Evolutionary conservation across 2,329 filamentous ascomycete species (phyloP).

Genomic region (Fusarium tuaranense): DNA sequence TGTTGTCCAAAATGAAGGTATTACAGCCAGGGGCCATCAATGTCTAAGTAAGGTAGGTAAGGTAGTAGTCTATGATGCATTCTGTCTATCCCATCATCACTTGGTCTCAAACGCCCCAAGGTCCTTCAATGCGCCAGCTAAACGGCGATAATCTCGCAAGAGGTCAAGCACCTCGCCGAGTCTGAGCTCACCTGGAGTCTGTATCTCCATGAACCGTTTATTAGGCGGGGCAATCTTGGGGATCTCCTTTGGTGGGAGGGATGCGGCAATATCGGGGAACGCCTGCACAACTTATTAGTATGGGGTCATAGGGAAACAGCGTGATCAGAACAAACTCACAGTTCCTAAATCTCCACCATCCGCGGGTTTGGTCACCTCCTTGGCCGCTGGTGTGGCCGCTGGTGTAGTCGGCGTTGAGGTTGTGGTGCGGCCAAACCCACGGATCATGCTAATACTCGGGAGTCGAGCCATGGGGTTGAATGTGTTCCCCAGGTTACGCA

Average conservation of each 20-base stretch:
- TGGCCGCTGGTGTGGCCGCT: conserved; percentile 52
- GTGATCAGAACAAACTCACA: conserved; percentile 54
- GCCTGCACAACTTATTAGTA: conserved; percentile 54
- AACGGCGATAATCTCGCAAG: conserved; percentile 78
- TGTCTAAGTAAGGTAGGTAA: conserved; percentile 13
- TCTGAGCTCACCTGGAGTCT: conserved; percentile 76
- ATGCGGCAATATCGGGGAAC: conserved; percentile 69
- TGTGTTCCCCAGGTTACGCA: conserved; percentile 83
- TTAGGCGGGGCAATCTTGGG: conserved; percentile 74
- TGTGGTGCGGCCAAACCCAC: conserved; percentile 76
- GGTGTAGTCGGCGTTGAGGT: conserved; percentile 50
- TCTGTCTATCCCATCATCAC: conserved; percentile 33
- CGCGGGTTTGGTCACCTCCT: conserved; percentile 52
- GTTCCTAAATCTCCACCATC: conserved; percentile 69
- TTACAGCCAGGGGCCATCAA: conserved; percentile 18
- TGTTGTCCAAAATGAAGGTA: neutral
- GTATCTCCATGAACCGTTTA: conserved; percentile 78
- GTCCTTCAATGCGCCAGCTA: conserved; percentile 74
- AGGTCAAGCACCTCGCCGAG: conserved; percentile 80
- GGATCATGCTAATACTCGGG: conserved; percentile 78
- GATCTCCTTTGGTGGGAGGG: conserved; percentile 65
- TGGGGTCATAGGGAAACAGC: neutral
- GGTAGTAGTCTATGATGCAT: conserved; percentile 7
- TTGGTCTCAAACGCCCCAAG: conserved; percentile 68
- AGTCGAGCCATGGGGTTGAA: conserved; percentile 87